These are phyloP conservation scores for Leishmania lainsoni DNA, from an alignment of 208 protist genomes.

Conservation along the genomic window DNA sequence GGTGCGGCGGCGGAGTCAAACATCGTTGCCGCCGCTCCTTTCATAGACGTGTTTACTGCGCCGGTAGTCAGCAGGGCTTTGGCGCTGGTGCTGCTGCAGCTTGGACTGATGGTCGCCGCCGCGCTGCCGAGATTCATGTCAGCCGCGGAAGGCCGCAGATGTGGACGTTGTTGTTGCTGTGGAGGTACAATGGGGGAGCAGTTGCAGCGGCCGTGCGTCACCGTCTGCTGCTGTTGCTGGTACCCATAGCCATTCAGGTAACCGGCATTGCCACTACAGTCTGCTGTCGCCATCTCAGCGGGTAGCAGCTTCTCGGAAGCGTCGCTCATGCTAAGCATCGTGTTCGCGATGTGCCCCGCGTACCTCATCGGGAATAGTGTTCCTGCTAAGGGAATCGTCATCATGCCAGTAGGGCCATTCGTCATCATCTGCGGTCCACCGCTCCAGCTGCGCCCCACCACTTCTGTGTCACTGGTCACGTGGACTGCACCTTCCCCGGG, in stretches of 20 bases:
- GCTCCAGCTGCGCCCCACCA: not conserved
- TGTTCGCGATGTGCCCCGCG: not conserved
- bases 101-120: not conserved
- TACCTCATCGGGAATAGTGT: not conserved
- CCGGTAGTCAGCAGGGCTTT: not conserved
- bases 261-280: not conserved
- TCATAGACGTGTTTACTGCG: not conserved
- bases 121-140: not conserved
- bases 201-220: not conserved
- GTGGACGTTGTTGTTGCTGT: slow-evolving; percentile 10
- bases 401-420: not conserved
- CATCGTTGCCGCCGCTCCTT: slow-evolving; percentile 24
- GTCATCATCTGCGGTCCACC: not conserved
- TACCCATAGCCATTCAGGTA: slow-evolving; percentile 11
- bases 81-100: not conserved
- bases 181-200: not conserved
- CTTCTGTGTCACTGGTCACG: not conserved
- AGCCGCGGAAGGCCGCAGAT: not conserved
- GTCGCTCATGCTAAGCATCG: not conserved
- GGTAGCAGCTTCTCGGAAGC: not conserved
- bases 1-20: not conserved
- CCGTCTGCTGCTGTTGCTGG: not conserved
- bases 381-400: not conserved
- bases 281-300: not conserved
- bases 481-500: not conserved